Base-by-base conservation (phyloP, 208 protist species). In the Trypanosoma conorhini region DNA sequence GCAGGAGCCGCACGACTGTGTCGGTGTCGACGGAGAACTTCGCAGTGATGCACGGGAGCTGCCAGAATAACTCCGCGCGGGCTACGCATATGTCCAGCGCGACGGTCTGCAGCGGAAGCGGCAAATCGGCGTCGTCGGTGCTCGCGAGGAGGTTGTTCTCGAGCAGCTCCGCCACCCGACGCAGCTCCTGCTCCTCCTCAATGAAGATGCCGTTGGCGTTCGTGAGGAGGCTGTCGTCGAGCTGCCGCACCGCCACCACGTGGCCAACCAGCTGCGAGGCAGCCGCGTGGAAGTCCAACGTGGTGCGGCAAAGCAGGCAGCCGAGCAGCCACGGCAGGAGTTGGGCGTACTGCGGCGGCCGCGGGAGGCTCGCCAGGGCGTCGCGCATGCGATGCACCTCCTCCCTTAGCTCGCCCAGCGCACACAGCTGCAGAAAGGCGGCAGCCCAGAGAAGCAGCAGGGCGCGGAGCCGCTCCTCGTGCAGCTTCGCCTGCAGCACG, bases 191-290 rank as follows among this genome's bases (percentile, higher is more conserved):
- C 38, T 80, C 78, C 62, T 76, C 81, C 66, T 93, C 84, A 21
- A 93, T 51, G 61, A 90, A 83, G 44, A 89, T 64, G 24, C 85
- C 87, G 48, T 93, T 93, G 3, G 82, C 79, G 52, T 88, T 76
- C n/a, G 82, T 83, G 21, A 56, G 22, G 22, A 66, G 22, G 44
- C 58, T 54, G 35, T 70, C 59, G 56, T 72, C 66, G 4, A 69
- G 52, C 9, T 65, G 10, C 21, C 26, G 62, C 46, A 76, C 24
- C 8, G 44, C 3, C 24, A 65, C 26, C 26, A 83, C 65, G 22
- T 42, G 15, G 24, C 44, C 21, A 19, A 78, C 54, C 24, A 72
- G 30, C 24, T 77, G 67, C 19, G 52, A 72, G 7, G 71, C 60
- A 0, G 76, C 71, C 15, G 63, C 22, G 71, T 80, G 76, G 52